These are phyloP conservation scores for Phoma sp. DNA, from an alignment of 2,329 filamentous ascomycete genomes.

Conservation along the genomic window DNA sequence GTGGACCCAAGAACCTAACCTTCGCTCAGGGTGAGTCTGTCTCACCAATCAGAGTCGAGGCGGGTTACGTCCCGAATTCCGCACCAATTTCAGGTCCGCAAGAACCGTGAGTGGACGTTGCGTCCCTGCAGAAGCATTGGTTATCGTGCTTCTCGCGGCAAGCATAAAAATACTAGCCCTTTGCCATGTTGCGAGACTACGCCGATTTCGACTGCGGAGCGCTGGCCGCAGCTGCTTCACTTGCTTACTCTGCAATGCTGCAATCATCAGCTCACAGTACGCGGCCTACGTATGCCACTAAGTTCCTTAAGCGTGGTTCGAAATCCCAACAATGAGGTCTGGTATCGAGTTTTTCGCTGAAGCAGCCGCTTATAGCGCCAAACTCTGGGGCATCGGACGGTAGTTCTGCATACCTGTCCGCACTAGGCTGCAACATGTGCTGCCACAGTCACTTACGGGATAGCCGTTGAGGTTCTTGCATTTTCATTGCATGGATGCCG, in stretches of 20 bases:
- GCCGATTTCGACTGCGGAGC: slow-evolving; percentile 6
- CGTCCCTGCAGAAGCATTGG: slow-evolving; percentile 24
- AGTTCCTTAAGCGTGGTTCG: slow-evolving; percentile 34
- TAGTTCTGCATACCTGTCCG: not conserved
- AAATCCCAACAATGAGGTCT: slow-evolving; percentile 42
- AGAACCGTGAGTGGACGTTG: slow-evolving; percentile 8
- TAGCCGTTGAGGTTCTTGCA: slow-evolving; percentile 10
- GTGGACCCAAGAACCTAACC: slow-evolving; percentile 24
- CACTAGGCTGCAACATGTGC: slow-evolving; percentile 9
- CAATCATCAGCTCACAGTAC: slow-evolving; percentile 17
- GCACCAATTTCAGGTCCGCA: slow-evolving; percentile 19
- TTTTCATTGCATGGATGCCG: slow-evolving; percentile 14
- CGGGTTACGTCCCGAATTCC: slow-evolving; percentile 17
- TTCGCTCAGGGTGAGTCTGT: slow-evolving; percentile 16
- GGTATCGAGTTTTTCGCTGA: slow-evolving; percentile 30
- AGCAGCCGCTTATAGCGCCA: slow-evolving; percentile 36
- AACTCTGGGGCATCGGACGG: slow-evolving; percentile 11
- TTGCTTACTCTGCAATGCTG: slow-evolving; percentile 2
- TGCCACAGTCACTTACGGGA: slow-evolving; percentile 14
- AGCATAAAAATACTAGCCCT: slow-evolving; percentile 20
- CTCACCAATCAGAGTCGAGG: slow-evolving; percentile 31
- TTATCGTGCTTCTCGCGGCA: slow-evolving; percentile 45
- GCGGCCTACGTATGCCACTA: slow-evolving; percentile 1
- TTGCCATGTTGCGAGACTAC: slow-evolving; percentile 6
- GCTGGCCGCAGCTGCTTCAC: slow-evolving; percentile 6